Evolutionary conservation across 176 grass and related monocot species (phyloP).

Genomic region (Puccinellia tenuiflora): DNA sequence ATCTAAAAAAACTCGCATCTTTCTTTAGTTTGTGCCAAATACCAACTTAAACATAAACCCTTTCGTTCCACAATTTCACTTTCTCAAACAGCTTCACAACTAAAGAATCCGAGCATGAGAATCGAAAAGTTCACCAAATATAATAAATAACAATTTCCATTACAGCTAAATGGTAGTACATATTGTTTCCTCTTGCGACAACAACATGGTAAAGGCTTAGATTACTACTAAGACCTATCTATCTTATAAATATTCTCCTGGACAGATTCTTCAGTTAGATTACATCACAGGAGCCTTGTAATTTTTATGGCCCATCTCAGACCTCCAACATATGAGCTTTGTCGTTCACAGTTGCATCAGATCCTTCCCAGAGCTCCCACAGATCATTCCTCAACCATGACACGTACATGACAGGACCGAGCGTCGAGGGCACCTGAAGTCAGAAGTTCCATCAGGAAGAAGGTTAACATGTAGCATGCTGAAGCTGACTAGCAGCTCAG

Average conservation of each 20-base stretch:
- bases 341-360: slow-evolving; percentile 45
- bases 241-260: slow-evolving; percentile 33
- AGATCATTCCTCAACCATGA: slow-evolving; percentile 87
- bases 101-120: neutral
- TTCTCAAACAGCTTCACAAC: neutral
- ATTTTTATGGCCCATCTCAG: slow-evolving; percentile 29
- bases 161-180: slow-evolving; percentile 6
- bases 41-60: neutral
- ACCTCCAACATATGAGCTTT: slow-evolving; percentile 77
- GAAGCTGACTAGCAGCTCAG: neutral
- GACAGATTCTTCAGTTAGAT: slow-evolving; percentile 14
- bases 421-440: slow-evolving; percentile 75
- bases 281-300: neutral
- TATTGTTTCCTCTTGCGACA: slow-evolving; percentile 26
- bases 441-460: slow-evolving; percentile 2
- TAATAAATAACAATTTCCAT: slow-evolving; percentile 10
- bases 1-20: neutral
- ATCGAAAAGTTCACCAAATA: neutral
- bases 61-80: neutral
- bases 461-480: neutral
- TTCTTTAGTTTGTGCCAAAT: neutral
- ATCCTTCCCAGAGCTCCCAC: slow-evolving; percentile 86
- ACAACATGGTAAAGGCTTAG: slow-evolving; percentile 14
- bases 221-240: slow-evolving; percentile 13
- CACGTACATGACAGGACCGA: slow-evolving; percentile 83